phyloP scores from a whole-genome alignment of 805 yeast species.

The Ogataea wickerhamii region DNA sequence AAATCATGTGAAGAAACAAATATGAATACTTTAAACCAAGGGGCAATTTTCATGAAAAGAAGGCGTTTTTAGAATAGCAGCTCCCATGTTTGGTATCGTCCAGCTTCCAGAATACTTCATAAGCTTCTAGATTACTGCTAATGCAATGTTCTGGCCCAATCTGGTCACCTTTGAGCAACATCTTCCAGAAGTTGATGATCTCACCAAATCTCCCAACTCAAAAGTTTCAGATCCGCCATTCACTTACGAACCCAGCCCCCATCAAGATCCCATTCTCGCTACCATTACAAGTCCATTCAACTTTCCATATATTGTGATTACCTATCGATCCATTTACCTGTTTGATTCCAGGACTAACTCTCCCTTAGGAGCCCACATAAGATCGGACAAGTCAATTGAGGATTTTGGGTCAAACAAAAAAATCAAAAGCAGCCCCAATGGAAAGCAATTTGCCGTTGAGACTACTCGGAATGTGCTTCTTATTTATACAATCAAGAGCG shows the following conservation, averaged over 20 bases:
- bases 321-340: conserved; percentile 36
- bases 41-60: no score
- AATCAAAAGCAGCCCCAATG: conserved; percentile 35
- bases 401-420: conserved; percentile 45
- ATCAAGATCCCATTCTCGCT: conserved; percentile 34
- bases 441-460: conserved; percentile 38
- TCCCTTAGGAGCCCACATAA: conserved; percentile 45
- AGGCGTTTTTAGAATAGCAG: no score
- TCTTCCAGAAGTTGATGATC: conserved; percentile 26
- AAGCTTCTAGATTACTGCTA: no score
- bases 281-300: conserved; percentile 19
- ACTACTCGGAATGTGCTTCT: conserved; percentile 39
- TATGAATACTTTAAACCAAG: no score
- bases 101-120: no score
- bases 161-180: conserved; percentile 21
- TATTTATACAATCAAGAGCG: conserved; percentile 38
- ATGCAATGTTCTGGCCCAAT: conserved; percentile 33
- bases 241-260: conserved; percentile 23
- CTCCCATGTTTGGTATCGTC: no score
- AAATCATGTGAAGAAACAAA: no score
- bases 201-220: conserved; percentile 11
- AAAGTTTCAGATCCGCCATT: conserved; percentile 8
- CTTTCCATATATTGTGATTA: conserved; percentile 33
- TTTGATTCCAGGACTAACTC: conserved; percentile 40
- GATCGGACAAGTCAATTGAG: conserved; percentile 42